A percentile compares a stretch with the other conserved stretches of the same genome.
Conservation (phyloP, 192 early-diverging fungal species). For the Podila horticola region DNA sequence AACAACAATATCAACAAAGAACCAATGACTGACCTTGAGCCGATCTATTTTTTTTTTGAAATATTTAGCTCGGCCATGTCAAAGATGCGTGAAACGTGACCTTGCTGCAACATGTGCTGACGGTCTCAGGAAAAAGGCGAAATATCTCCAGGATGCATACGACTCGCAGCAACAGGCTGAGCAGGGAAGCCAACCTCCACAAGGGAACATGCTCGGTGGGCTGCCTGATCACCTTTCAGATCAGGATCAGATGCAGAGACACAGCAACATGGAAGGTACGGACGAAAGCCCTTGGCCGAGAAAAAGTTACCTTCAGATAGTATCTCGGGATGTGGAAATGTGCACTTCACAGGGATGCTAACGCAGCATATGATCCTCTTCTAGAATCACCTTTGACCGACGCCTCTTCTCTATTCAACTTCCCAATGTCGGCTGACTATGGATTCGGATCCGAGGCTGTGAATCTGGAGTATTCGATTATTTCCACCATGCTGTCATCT, state of each 20-base stretch:
- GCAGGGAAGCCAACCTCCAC: constrained; percentile 19
- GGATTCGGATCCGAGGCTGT: constrained; percentile 90
- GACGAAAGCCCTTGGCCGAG: neutral
- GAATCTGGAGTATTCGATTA: constrained; percentile 89
- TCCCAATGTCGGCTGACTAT: constrained; percentile 55
- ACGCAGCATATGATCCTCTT: neutral
- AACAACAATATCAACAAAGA: too few relatives aligned
- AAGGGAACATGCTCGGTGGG: constrained; percentile 5
- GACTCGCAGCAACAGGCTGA: constrained; percentile 50
- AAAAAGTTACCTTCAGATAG: too few relatives aligned
- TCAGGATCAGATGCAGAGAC: constrained; percentile 32
- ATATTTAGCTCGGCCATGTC: constrained; percentile 80
- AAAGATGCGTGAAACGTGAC: constrained; percentile 87
- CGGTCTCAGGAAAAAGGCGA: constrained; percentile 89
- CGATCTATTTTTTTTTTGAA: constrained; percentile 5
- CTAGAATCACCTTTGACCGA: constrained; percentile 33
- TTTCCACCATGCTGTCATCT: constrained; percentile 89
- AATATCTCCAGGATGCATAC: constrained; percentile 83
- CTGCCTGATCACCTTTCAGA: constrained; percentile 14
- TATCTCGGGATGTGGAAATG: too few relatives aligned
- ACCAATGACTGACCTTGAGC: too few relatives aligned
- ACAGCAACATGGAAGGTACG: constrained; percentile 25
- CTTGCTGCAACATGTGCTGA: constrained; percentile 81
- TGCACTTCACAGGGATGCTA: neutral
- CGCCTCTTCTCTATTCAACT: constrained; percentile 32